Evolutionary conservation across 805 yeast genomes (phyloP), one percentile per base, ranked within the genome.

Genomic region (Ogataea corticis): DNA sequence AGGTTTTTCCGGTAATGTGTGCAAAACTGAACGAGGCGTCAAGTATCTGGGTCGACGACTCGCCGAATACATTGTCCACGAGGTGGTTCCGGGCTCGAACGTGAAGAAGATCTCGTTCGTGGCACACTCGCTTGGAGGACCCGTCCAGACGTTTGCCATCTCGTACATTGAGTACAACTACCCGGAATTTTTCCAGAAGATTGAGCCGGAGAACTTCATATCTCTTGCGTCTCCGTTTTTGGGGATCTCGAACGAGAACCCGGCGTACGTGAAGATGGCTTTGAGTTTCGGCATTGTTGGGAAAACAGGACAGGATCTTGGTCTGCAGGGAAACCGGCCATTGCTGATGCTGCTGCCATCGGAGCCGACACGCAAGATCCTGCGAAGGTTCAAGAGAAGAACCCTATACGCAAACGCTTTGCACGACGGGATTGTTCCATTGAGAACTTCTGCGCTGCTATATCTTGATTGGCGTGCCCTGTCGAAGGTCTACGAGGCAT

Each of bases 351-450:
- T 87, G 19, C 69, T 92, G 3, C 95, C 97, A 0, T 72, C 85
- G 1, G 83, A 86, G 5, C 87, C 91, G 2, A 84, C 92, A 0
- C 82, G 84, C 49, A 67, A 66, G 29, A 72, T 85, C 0, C 72
- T 92, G 47, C 76, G 78, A 46, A 65, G 67, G 46, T 92, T 94
- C 66, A 62, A 72, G 33, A 69, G 85, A 48, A 72, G 97, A 50
- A 89, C 97, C 0, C 69, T 86, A 0, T 94, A 94, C 64, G 97
- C 98, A 0, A 94, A 94, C 66, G 83, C 87, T 0, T 73, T 87
- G 15, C 84, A 94, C 64, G 99, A 94, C 67, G 99, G 99, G 2
- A 90, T 94, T 42, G 99, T 94, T 2, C 98, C 99, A 0, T 69
- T 94, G 55, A 71, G 98, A 41, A 94, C 99, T 0, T 82, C 96